Base-by-base conservation (phyloP, 2,329 filamentous ascomycete genomes). In the Cyphellophora europaea region DNA sequence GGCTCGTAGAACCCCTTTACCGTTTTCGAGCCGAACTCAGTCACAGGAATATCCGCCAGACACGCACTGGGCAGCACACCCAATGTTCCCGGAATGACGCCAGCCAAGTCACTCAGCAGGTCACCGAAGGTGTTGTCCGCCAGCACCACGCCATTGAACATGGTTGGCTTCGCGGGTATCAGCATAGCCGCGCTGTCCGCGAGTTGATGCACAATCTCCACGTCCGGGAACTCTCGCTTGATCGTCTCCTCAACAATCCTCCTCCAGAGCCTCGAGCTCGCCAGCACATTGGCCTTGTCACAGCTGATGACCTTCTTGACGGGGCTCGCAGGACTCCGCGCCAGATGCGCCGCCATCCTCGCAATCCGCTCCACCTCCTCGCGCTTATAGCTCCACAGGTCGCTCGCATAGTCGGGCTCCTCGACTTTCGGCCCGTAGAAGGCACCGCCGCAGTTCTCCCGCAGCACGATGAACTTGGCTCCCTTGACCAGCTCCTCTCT, bases 261-360 rank as follows among this genome's bases (percentile, higher is more conserved):
- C 40, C 87, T 71, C 88, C 87, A 94, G 44, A 94, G 67, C 12
- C 88, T 67, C 53, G 78, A 84, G 5, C 85, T 91, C 1, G 87
- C 87, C 44, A 95, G 71, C 23, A 94, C 87, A 55, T 95, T 95
- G 17, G 88, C 88, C 72, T 94, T 94, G 62, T 95, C 88, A 49
- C 93, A 67, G 49, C 77, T 85, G 73, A 77, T 84, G 18, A 94
- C 83, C 23, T 79, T 79, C 40, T 78, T 71, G 0, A 80, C 79
- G 2, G 81, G 80, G 11, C 34, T 40, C 51, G 80, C 67, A 44
- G 79, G 73, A 15, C 77, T 77, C 18, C 85, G 69, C 2, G 88
- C 87, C 15, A 94, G 67, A 58, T 79, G 74, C 1, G 79, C 87
- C 1, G 80, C 84, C 30, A 93, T 68, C 27, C 86, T 71, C 3